Conservation (phyloP, 129 eudicot genomes). For the Flaveria robusta region DNA sequence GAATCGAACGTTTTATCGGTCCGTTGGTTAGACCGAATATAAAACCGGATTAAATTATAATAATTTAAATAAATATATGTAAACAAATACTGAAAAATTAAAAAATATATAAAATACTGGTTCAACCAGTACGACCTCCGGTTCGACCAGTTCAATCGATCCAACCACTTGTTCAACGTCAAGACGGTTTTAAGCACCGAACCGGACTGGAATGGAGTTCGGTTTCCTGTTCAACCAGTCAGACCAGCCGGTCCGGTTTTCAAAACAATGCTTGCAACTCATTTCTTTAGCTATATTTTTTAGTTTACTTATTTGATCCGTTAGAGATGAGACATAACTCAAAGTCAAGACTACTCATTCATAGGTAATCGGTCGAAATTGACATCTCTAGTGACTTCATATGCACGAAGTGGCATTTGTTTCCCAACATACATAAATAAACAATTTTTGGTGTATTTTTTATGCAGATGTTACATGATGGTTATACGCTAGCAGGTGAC, state of each 20-base stretch:
- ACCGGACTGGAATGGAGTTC: no score
- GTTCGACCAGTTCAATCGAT: no score
- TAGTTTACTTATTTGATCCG: not conserved
- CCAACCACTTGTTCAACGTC: not conserved
- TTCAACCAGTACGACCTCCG: no score
- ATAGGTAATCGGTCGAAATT: not conserved
- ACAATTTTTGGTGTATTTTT: constrained; percentile 14
- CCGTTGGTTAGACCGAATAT: no score
- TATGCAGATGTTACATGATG: constrained; percentile 69
- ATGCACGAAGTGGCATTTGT: constrained; percentile 14
- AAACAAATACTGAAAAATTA: no score
- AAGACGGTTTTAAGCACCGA: no score
- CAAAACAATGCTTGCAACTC: not conserved
- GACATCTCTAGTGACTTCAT: not conserved
- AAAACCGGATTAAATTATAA: no score
- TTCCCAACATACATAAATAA: constrained; percentile 2
- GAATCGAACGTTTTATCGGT: no score
- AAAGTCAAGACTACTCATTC: not conserved
- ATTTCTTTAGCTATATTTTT: not conserved
- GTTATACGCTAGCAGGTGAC: constrained; percentile 54
- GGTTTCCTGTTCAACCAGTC: no score
- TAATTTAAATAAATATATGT: no score
- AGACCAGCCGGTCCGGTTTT: not conserved
- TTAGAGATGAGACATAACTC: not conserved
- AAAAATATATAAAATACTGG: no score